phyloP scores from a whole-genome alignment of 345 rosid genomes.

The Excoecaria cochinchinensis region DNA sequence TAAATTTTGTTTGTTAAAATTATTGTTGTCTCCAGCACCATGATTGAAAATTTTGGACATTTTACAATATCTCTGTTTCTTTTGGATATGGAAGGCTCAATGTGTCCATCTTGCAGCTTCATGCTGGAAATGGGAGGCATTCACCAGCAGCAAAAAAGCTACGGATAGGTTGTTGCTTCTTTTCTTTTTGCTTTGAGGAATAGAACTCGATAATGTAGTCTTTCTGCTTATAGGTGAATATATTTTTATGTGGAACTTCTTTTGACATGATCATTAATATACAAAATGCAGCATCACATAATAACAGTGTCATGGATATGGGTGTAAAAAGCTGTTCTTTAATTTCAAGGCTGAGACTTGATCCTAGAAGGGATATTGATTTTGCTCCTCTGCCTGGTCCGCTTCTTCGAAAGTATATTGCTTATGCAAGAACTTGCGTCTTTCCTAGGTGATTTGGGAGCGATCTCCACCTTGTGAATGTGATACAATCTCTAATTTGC shows the following conservation, averaged over 20 bases:
- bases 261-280: slow-evolving; percentile 19
- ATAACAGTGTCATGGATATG: slow-evolving; percentile 37
- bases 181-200: neutral
- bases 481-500: neutral
- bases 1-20: neutral
- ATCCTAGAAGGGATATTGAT: slow-evolving; percentile 61
- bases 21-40: neutral
- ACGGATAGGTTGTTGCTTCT: slow-evolving; percentile 40
- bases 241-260: slow-evolving; percentile 1
- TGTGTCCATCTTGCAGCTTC: slow-evolving; percentile 58
- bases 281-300: slow-evolving; percentile 42
- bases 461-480: slow-evolving; percentile 8
- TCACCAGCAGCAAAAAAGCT: slow-evolving; percentile 51
- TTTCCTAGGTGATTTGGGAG: slow-evolving; percentile 70
- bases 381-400: slow-evolving; percentile 79
- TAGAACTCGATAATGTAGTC: neutral
- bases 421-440: slow-evolving; percentile 79
- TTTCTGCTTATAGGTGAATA: slow-evolving; percentile 2
- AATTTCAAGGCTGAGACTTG: slow-evolving; percentile 75
- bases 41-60: neutral
- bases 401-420: slow-evolving; percentile 86
- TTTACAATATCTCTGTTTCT: neutral
- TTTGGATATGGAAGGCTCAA: slow-evolving; percentile 8
- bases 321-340: slow-evolving; percentile 54
- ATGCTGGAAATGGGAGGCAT: slow-evolving; percentile 60